A percentile compares a stretch with the other conserved stretches of the same genome.
phyloP scores from a whole-genome alignment of 305 asterid genomes.

The Plantago coronopus region DNA sequence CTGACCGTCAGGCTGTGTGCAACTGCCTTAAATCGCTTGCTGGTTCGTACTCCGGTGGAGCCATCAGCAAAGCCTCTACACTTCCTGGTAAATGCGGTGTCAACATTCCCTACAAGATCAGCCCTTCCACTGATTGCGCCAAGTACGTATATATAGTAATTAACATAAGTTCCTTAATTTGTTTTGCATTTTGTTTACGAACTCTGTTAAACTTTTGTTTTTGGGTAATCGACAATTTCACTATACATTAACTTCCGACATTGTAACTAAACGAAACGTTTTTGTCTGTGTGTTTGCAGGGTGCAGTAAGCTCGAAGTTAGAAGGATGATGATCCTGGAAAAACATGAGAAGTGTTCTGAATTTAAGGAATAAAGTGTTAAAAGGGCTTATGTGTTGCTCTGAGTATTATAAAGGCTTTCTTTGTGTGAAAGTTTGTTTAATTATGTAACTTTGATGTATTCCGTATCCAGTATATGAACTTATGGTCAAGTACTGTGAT shows the following conservation, averaged over 20 bases:
- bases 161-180: too few species aligned
- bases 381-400: constrained; percentile 11
- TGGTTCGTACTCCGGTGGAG: background rate
- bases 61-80: constrained; percentile 27
- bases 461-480: too few species aligned
- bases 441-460: too few species aligned
- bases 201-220: background rate
- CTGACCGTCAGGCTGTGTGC: constrained; percentile 37
- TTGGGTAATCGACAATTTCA: too few species aligned
- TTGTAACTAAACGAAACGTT: background rate
- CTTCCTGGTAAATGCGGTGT: constrained; percentile 36
- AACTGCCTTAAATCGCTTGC: constrained; percentile 29
- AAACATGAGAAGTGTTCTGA: background rate
- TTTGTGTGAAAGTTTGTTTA: background rate
- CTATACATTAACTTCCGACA: too few species aligned
- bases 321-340: background rate
- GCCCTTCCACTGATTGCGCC: constrained; percentile 40
- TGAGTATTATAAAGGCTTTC: constrained; percentile 10
- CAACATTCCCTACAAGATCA: constrained; percentile 38
- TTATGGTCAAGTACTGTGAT: too few species aligned
- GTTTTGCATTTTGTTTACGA: background rate
- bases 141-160: constrained; percentile 30
- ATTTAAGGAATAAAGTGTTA: constrained; percentile 4
- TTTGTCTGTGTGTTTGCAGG: constrained; percentile 22
- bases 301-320: constrained; percentile 15